These are phyloP conservation scores for Lyophyllum decastes DNA, from an alignment of 768 basidiomycete genomes.

Conservation along the genomic window DNA sequence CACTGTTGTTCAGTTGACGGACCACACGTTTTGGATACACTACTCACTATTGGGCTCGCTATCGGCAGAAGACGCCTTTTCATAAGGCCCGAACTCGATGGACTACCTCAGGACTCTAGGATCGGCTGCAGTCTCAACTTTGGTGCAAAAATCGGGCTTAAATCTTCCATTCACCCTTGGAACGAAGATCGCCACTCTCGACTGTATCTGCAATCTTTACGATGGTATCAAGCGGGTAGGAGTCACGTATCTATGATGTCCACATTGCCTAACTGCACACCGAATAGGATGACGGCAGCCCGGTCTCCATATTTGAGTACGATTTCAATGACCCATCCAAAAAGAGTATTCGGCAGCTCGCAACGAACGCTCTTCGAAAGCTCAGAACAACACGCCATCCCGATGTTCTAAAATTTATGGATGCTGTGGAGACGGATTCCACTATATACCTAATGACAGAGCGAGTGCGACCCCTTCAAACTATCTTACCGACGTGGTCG, in stretches of 20 bases:
- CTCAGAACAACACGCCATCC: conserved; percentile 92
- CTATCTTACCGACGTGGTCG: conserved; percentile 62
- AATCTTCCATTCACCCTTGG: conserved; percentile 88
- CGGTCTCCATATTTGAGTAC: conserved; percentile 91
- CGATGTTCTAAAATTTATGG: conserved; percentile 94
- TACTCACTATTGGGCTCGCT: background rate
- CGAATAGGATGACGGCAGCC: conserved; percentile 80
- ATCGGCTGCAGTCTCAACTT: conserved; percentile 82
- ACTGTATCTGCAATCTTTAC: conserved; percentile 81
- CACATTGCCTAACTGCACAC: conserved; percentile 10
- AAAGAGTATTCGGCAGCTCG: conserved; percentile 68
- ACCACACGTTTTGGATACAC: background rate
- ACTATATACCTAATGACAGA: conserved; percentile 94
- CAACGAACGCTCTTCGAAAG: conserved; percentile 88
- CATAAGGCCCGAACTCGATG: conserved; percentile 41
- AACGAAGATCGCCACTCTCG: conserved; percentile 64
- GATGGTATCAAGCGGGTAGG: conserved; percentile 86
- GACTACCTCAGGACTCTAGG: conserved; percentile 83
- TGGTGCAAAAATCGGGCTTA: conserved; percentile 93
- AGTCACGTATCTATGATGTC: conserved; percentile 10
- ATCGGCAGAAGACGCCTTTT: background rate
- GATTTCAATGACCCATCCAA: conserved; percentile 65
- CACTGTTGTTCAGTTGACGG: background rate
- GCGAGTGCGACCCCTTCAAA: conserved; percentile 75
- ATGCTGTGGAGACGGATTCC: conserved; percentile 87